A percentile compares a stretch with the other conserved stretches of the same genome.
phyloP scores from a whole-genome alignment of 1,284 basidiomycete genomes.

The Cryptococcus hybrid region DNA sequence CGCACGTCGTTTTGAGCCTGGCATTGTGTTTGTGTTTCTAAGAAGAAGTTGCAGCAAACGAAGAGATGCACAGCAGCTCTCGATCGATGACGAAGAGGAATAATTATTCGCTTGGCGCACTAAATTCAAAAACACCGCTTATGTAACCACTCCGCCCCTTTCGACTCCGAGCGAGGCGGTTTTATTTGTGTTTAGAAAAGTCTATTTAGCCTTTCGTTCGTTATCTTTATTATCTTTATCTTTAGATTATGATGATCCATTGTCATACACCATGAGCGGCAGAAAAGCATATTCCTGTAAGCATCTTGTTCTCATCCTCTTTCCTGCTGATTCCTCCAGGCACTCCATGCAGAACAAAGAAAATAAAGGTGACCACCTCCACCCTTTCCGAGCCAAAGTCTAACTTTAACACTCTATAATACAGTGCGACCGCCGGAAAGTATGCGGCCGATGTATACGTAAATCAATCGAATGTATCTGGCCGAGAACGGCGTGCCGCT shows the following conservation, averaged over 20 bases:
- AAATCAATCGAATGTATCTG: conserved; percentile 12
- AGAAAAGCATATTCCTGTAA: conserved; percentile 15
- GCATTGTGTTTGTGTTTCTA: conserved; percentile 24
- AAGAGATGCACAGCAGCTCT: neutral
- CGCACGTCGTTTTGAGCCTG: conserved; percentile 46
- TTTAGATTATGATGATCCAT: too few relatives aligned
- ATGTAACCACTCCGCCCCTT: neutral
- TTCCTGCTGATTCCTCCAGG: conserved; percentile 1
- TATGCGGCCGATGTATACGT: conserved; percentile 12
- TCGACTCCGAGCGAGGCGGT: neutral
- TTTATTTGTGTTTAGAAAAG: neutral
- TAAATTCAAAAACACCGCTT: neutral
- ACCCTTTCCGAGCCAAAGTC: neutral
- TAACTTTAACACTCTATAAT: neutral
- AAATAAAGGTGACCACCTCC: conserved; percentile 13
- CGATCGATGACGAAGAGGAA: neutral
- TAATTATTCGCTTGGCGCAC: too few relatives aligned
- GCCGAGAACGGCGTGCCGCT: conserved; percentile 12
- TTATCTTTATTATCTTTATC: too few relatives aligned
- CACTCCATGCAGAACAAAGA: conserved; percentile 14
- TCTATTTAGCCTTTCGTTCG: too few relatives aligned
- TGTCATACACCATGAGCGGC: conserved; percentile 4
- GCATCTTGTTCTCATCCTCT: neutral
- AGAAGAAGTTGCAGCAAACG: neutral
- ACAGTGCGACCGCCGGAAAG: conserved; percentile 16